Base-by-base conservation (phyloP, 805 yeast species). In the Starmera caribaea region DNA sequence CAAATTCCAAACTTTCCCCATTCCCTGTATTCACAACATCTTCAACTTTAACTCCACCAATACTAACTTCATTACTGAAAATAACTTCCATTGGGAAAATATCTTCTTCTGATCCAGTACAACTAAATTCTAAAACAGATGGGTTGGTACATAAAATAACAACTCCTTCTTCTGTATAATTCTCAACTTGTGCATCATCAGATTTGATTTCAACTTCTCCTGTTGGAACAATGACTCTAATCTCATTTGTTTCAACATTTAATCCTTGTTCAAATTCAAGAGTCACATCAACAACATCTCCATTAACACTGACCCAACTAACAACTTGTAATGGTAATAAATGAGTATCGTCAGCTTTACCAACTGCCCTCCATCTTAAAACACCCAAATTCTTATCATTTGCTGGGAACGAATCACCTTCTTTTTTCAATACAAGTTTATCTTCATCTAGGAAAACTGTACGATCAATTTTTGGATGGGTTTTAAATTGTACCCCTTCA, bases 401-500 rank as follows among this genome's bases (percentile, higher is more conserved):
- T 9, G 88, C 71, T 32, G 97, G 97, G 75, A 92, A 89, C 30
- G 88, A 75, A 55, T 86, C 85, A 35, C 71, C 55, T 39, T 76
- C 66, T 58, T 89, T 95, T 57, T 84, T 85, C 54, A 89, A 73
- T 1, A 82, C 82, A 53, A 92, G 77, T 34, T 73, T 61, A 42
- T 73, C 67, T 13, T 67, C 59, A 12, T 71, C 57, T 35, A 72
- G 69, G 60, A 90, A 92, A 54, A 75, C 61, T 33, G 65, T 66
- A 54, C 84, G 81, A 64, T 92, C 97, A 48, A 92, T 94, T 58
- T 90, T 89, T 46, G 98, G 98, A 67, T 92, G 96, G 13, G 97
- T 88, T 62, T 89, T 89, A 68, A 75, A 92, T 55, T 81, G 88
- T 35, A 78, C 46, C 65, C 76, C 60, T 31, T 68, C 60, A 13